Evolutionary conservation across 2,329 filamentous ascomycete genomes (phyloP), one percentile per base, ranked within the genome.

Genomic region (Colletotrichum lupini): DNA sequence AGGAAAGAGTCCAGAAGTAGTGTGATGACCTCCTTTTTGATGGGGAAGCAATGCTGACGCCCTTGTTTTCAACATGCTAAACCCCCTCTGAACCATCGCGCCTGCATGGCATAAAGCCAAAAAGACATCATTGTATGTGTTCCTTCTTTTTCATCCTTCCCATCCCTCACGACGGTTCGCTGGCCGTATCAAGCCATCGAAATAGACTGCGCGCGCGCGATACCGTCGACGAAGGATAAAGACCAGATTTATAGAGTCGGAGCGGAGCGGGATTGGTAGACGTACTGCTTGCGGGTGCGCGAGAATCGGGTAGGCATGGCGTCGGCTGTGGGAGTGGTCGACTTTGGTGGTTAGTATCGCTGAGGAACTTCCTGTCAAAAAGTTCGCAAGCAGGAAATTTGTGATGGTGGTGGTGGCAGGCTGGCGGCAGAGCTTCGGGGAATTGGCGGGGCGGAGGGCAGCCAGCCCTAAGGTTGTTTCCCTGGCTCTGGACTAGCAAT

Each of bases 271-370:
- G 30, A 62, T 73, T 76, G 67, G 74, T 74, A 46, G 80, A 91
- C 91, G 81, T 92, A 92, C 91, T 92, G 92, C 90, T 94, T 94
- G 87, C 92, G 89, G 86, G 92, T 94, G 88, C 93, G 93, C 83
- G 89, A 90, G 80, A 92, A 88, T 85, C 92, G 88, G 86, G 92
- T 93, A 91, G 92, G 92, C 72, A 74, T 74, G 72, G 68, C 72
- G 72, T 72, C 72, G 72, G 68, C 68, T 61, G 63, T 73, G 35
- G 67, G 58, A 58, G 53, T 74, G 46, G 72, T 74, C 62, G 73
- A 67, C 71, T 82, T 83, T 19, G 82, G 83, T 83, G 83, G 82
- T 84, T 82, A 64, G 61, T 64, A 64, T 81, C 82, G 67, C 72
- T 64, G 72, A 67, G 70, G 57, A 81, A 81, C 79, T 76, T 80